Percentiles rank a stretch among this genome's conserved stretches.
Conservation (phyloP, 306 rosid species). For the Spatholobus suberectus region DNA sequence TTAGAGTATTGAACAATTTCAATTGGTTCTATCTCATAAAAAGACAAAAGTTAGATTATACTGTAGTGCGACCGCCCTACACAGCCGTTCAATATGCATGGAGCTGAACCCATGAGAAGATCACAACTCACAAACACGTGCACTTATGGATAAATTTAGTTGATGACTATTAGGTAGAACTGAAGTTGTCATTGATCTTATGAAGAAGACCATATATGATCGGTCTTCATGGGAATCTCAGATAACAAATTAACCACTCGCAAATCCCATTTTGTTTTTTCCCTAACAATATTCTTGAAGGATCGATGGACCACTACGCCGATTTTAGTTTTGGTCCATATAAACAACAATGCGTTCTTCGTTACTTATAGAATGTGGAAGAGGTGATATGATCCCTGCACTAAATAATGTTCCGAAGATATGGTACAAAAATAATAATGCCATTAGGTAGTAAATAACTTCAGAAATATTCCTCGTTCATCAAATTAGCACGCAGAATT, state of each 20-base stretch:
- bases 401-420: constrained; percentile 43
- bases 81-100: constrained; percentile 44
- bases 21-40: constrained; percentile 27
- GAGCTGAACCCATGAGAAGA: constrained; percentile 32
- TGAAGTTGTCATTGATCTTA: constrained; percentile 23
- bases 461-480: not conserved
- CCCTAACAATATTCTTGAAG: constrained; percentile 8
- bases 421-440: constrained; percentile 21
- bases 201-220: constrained; percentile 19
- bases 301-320: constrained; percentile 20
- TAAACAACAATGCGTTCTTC: not conserved
- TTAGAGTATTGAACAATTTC: too few relatives aligned
- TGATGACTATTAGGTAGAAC: constrained; percentile 17
- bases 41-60: constrained; percentile 45
- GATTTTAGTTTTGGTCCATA: not conserved
- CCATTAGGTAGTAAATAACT: constrained; percentile 23
- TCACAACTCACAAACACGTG: constrained; percentile 34
- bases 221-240: constrained; percentile 42
- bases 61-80: constrained; percentile 47
- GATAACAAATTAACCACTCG: constrained; percentile 11
- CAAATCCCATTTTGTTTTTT: not conserved
- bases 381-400: not conserved
- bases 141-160: not conserved
- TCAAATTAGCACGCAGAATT: not conserved
- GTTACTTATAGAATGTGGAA: constrained; percentile 30